phyloP scores from a whole-genome alignment of 306 rosid species.

The Boehmeria nivea region DNA sequence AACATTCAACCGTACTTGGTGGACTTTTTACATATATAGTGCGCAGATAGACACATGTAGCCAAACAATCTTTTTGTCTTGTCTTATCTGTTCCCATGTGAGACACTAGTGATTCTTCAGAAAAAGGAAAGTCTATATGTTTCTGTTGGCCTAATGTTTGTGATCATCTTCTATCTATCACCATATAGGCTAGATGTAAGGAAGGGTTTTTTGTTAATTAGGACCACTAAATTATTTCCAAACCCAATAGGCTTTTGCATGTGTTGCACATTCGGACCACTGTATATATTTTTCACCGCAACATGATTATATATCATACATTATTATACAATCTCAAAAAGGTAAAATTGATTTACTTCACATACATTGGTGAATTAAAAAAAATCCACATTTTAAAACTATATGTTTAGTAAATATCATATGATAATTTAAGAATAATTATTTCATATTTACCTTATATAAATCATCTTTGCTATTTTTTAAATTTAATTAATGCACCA shows the following conservation, averaged over 20 bases:
- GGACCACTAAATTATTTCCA: slow-evolving; percentile 12
- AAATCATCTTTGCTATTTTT: too few relatives aligned
- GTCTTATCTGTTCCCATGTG: slow-evolving; percentile 7
- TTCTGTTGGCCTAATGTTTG: not conserved
- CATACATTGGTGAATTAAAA: too few relatives aligned
- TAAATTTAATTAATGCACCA: too few relatives aligned
- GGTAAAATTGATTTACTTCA: too few relatives aligned
- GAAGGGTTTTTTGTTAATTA: not conserved
- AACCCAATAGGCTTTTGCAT: slow-evolving; percentile 10
- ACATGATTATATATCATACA: too few relatives aligned
- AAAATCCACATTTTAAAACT: too few relatives aligned
- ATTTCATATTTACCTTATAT: too few relatives aligned
- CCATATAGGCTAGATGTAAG: not conserved
- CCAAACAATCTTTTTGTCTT: slow-evolving; percentile 2
- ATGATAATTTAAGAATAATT: too few relatives aligned
- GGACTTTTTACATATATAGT: not conserved
- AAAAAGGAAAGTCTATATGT: not conserved
- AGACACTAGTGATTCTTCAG: not conserved
- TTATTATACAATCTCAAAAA: too few relatives aligned
- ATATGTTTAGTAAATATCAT: too few relatives aligned
- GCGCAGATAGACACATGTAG: not conserved
- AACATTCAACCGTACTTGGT: too few relatives aligned
- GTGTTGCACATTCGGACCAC: slow-evolving; percentile 3
- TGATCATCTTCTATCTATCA: not conserved
- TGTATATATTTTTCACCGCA: too few relatives aligned